Evolutionary conservation across 768 basidiomycete species (phyloP), one percentile per base, ranked within the genome.

Genomic region (Auricularia sp.): DNA sequence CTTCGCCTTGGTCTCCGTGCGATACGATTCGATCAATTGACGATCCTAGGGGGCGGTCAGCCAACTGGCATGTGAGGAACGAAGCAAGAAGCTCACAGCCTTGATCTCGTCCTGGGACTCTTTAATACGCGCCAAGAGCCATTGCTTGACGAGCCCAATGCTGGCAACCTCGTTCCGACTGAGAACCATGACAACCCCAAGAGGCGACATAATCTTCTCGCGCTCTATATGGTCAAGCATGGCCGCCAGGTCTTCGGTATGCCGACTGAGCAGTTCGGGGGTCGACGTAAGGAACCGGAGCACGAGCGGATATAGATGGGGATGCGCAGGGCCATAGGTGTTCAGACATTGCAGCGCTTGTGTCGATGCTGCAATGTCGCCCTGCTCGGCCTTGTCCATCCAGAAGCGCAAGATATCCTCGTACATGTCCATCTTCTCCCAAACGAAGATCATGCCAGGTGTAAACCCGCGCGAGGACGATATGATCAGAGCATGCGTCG

Each of bases 351-450:
- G 75, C n/a, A 97, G 77, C 2, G 96, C 90, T 69, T 88, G 81
- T 1, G 72, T 69, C 10, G 80, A 80, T 1, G 79, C 75, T 7
- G 74, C 69, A 0, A 70, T 43, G 7, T 69, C 75, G 1, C 81
- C 80, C 18, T 81, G 80, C 6, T 72, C 65, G 64, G 88, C 80
- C 66, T 81, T 81, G 65, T 91, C 90, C 83, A 96, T 95, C 88
- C 89, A 94, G 77, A 91, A 97, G 29, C 94, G 83, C 36, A 98
- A 72, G 59, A 98, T 87, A 68, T 97, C 95, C 70, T 98, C 96
- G 72, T 93, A 91, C 96, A 97, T 95, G 6, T 90, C 93, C 77
- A 94, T 79, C 66, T 83, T 86, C 76, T 97, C 97, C 91, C 94
- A 98, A 2, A 98, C 80, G 3, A 91, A 76, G 2, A 98, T 89